These are phyloP conservation scores for Aspergillus hancockii DNA, from an alignment of 495 filamentous ascomycete genomes.

Conservation along the genomic window DNA sequence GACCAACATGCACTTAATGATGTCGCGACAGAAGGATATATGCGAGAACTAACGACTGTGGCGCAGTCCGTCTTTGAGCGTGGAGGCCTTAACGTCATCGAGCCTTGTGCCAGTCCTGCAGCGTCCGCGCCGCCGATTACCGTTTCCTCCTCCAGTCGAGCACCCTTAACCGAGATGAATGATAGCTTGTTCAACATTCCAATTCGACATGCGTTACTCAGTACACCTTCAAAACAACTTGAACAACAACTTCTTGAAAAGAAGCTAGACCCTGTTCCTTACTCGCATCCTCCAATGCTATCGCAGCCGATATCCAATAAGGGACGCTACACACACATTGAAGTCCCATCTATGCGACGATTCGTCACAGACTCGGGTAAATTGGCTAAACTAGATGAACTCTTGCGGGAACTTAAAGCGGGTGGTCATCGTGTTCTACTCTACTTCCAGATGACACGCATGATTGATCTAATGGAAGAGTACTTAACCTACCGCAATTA, in stretches of 20 bases:
- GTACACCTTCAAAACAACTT: constrained; percentile 57
- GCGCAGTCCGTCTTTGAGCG: constrained; percentile 64
- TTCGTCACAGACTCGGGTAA: constrained; percentile 99
- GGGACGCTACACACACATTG: constrained; percentile 81
- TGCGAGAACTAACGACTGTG: constrained; percentile 79
- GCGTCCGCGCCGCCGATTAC: constrained; percentile 89
- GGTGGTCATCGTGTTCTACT: constrained; percentile 91
- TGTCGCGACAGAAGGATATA: constrained; percentile 69
- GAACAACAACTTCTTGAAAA: constrained; percentile 73
- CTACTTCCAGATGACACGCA: constrained; percentile 99
- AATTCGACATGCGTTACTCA: constrained; percentile 74
- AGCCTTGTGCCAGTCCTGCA: constrained; percentile 72
- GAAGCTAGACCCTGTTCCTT: constrained; percentile 63
- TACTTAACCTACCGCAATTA: constrained; percentile 98
- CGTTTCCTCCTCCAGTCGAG: constrained; percentile 70
- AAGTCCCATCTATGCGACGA: constrained; percentile 95
- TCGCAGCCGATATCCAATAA: constrained; percentile 78
- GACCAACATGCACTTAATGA: constrained; percentile 67
- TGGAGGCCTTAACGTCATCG: constrained; percentile 71
- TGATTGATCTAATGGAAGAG: constrained; percentile 99
- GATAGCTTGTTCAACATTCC: constrained; percentile 75
- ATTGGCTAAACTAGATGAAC: constrained; percentile 84
- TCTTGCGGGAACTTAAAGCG: constrained; percentile 86
- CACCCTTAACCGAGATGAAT: constrained; percentile 64
- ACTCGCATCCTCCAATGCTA: constrained; percentile 63